phyloP scores from a whole-genome alignment of 2,329 filamentous ascomycete species.

The Diaporthe vaccinii region DNA sequence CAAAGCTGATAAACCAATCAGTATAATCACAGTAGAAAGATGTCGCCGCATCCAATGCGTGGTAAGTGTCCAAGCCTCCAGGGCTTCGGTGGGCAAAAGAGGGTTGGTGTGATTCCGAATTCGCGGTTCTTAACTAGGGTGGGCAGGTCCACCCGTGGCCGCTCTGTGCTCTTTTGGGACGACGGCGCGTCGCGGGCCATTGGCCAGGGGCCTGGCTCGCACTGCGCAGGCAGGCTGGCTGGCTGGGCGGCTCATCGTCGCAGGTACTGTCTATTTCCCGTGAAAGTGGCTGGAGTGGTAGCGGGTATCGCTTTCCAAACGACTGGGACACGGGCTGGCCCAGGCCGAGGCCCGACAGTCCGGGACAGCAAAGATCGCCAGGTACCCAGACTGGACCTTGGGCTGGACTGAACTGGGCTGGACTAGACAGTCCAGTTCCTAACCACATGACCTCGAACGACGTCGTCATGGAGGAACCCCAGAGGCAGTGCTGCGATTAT shows the following conservation, averaged over 20 bases:
- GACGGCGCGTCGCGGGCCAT: not conserved
- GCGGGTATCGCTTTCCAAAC: conserved; percentile 25
- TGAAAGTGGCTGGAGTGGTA: conserved; percentile 8
- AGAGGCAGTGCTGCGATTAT: not conserved
- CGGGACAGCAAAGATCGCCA: conserved; percentile 28
- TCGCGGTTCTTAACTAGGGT: conserved; percentile 7
- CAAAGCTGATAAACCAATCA: not conserved
- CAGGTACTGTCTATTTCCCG: conserved; percentile 9
- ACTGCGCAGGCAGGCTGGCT: not conserved
- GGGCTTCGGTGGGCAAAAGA: conserved; percentile 5
- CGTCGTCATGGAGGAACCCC: not conserved
- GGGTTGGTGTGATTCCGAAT: conserved; percentile 19
- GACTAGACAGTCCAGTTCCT: not conserved
- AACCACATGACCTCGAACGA: not conserved
- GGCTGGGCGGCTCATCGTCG: not conserved
- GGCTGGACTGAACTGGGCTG: not conserved
- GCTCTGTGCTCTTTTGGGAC: conserved; percentile 21
- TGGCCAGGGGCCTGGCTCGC: conserved; percentile 11
- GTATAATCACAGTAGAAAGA: not conserved
- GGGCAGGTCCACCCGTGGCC: conserved; percentile 15
- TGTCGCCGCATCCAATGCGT: not conserved
- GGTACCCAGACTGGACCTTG: not conserved
- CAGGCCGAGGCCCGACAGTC: conserved; percentile 27
- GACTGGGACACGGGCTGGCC: conserved; percentile 23
- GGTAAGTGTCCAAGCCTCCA: conserved; percentile 3